Evolutionary conservation across 2,329 filamentous ascomycete species (phyloP), one percentile per base, ranked within the genome.

Genomic region (Diaporthe ilicicola): DNA sequence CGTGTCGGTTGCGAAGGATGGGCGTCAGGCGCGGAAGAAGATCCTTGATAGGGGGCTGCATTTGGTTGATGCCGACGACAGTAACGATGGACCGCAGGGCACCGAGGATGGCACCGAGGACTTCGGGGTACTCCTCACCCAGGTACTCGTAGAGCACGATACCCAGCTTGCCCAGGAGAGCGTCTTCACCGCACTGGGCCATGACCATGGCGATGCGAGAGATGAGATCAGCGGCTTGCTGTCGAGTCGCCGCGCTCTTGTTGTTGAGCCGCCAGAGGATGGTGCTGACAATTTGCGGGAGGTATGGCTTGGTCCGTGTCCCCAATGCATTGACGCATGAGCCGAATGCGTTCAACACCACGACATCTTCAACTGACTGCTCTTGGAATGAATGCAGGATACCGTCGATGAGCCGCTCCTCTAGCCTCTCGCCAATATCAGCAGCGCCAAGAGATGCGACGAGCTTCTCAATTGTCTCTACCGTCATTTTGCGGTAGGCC

Each of bases 31-130:
- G 94, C 19, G 96, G 96, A 12, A 99, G 89, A 37, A 99, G 87
- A 79, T 99, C 97, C 80, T 95, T 95, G 84, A 99, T 98, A 2
- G 96, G 95, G 17, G 96, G 96, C 78, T 98, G 95, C 95, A 98
- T 98, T 82, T 97, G 94, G 77, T 93, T 93, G 84, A 99, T 98
- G 83, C 96, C 96, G 42, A 99, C 95, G 19, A 99, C 96, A 0
- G 95, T 98, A 75, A 99, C 96, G 77, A 99, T 98, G 53, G 94
- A 97, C 74, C 96, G 93, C 67, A 99, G 88, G 19, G 96, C 96
- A 74, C 96, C 96, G 27, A 99, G 88, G 76, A 99, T 99, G 3
- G 95, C 98, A 72, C 96, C 96, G 13, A 99, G 89, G 29, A 99
- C 96, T 82, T 99, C 96, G 1, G 96, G 96, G 78, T 99, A 99